These are phyloP conservation scores for Cercospora nicotianae DNA, from an alignment of 2,329 filamentous ascomycete species.

Conservation along the genomic window DNA sequence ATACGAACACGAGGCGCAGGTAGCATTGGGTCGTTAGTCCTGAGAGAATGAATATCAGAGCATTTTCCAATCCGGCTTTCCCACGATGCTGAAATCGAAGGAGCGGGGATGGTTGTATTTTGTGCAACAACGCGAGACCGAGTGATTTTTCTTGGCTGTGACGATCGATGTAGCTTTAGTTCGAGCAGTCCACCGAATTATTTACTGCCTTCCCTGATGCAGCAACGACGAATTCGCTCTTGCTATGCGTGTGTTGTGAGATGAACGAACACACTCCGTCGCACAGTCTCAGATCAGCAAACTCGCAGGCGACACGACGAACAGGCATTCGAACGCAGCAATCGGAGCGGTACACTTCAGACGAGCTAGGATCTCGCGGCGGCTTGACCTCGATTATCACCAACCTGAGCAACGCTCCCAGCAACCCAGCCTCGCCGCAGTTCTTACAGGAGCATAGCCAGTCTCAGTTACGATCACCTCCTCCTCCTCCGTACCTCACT, in stretches of 20 bases:
- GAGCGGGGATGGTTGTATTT: background rate
- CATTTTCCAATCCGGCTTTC: background rate
- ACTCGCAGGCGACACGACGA: constrained; percentile 5
- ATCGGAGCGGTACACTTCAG: constrained; percentile 12
- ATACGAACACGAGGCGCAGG: constrained; percentile 9
- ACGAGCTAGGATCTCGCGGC: constrained; percentile 13
- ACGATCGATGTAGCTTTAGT: constrained; percentile 6
- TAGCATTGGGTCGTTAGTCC: background rate
- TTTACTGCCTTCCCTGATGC: background rate
- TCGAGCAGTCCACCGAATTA: background rate
- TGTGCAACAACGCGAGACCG: constrained; percentile 1
- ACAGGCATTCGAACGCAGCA: constrained; percentile 6
- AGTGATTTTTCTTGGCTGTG: constrained; percentile 6
- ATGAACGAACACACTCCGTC: constrained; percentile 4
- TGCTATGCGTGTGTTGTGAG: constrained; percentile 5
- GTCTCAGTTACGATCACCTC: background rate
- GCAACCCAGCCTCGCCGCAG: constrained; percentile 5
- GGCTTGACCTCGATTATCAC: constrained; percentile 12
- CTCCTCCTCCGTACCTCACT: constrained; percentile 41
- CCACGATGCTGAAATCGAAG: background rate
- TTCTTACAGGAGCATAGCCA: background rate
- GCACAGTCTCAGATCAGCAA: constrained; percentile 9
- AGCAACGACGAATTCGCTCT: background rate
- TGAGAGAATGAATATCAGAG: background rate
- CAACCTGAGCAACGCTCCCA: constrained; percentile 10